Conservation (phyloP, 495 filamentous ascomycete genomes). For the Daldinia loculata region DNA sequence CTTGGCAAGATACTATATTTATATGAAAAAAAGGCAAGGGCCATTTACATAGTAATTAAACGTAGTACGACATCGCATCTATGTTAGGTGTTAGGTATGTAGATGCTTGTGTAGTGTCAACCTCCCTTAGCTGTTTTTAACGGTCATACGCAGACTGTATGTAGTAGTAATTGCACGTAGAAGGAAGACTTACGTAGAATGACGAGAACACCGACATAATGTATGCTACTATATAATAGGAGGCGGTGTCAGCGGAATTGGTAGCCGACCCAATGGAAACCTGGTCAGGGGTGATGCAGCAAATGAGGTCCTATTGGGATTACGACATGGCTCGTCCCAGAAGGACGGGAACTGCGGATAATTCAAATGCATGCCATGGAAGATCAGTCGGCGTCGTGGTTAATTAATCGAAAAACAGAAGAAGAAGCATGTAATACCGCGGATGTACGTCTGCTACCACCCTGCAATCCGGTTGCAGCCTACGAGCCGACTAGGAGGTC, state of each 20-base stretch:
- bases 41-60: slow-evolving; percentile 1
- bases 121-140: background rate
- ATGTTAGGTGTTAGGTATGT: background rate
- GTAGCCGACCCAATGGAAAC: slow-evolving; percentile 39
- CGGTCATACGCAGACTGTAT: background rate
- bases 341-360: slow-evolving; percentile 42
- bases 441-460: slow-evolving; percentile 37
- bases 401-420: slow-evolving; percentile 24
- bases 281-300: slow-evolving; percentile 22
- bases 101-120: background rate
- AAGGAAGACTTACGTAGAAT: background rate
- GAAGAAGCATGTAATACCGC: slow-evolving; percentile 38
- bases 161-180: background rate
- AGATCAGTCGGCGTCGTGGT: slow-evolving; percentile 31
- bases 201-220: slow-evolving; percentile 18
- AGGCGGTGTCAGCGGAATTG: slow-evolving; percentile 45
- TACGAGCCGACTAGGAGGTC: slow-evolving; percentile 24
- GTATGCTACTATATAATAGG: slow-evolving; percentile 10
- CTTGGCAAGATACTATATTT: slow-evolving; percentile 5
- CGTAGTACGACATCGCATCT: background rate
- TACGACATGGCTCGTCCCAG: slow-evolving; percentile 39
- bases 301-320: slow-evolving; percentile 27
- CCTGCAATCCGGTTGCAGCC: slow-evolving; percentile 27
- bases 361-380: slow-evolving; percentile 41
- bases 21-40: slow-evolving; percentile 11